A percentile compares a stretch with the other conserved stretches of the same genome.
Evolutionary conservation across 2,329 filamentous ascomycete genomes (phyloP).

Genomic region (Cordyceps cicadae): DNA sequence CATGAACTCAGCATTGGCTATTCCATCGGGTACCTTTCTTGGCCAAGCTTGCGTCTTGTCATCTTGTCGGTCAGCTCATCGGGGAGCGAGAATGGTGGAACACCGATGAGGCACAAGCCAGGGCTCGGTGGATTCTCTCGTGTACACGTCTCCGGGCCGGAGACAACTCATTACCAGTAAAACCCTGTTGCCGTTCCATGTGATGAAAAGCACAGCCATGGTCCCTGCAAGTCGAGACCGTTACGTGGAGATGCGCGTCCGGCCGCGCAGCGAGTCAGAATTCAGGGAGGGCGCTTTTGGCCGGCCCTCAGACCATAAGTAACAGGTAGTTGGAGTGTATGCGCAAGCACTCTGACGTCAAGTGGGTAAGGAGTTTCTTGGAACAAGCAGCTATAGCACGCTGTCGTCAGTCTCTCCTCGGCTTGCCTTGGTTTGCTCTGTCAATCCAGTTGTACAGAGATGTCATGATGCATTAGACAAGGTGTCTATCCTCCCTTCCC

Average conservation of each 20-base stretch:
- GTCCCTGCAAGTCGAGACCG: constrained; percentile 9
- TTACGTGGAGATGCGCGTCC: constrained; percentile 5
- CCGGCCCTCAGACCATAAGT: not conserved
- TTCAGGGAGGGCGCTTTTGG: not conserved
- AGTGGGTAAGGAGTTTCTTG: constrained; percentile 6
- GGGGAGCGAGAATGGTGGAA: not conserved
- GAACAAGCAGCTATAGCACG: not conserved
- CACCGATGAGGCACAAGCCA: not conserved
- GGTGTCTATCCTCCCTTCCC: not conserved
- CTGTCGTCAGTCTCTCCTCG: not conserved
- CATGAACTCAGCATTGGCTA: not conserved
- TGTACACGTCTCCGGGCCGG: no score
- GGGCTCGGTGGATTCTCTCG: not conserved
- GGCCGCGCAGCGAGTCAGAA: constrained; percentile 1
- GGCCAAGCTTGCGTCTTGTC: not conserved
- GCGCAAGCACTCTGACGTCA: constrained; percentile 4
- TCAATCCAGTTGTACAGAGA: not conserved
- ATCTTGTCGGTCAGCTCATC: not conserved
- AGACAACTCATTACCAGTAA: not conserved
- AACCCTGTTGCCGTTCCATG: not conserved
- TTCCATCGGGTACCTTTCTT: not conserved
- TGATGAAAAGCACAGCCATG: not conserved
- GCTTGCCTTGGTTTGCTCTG: not conserved
- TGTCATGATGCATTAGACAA: constrained; percentile 1
- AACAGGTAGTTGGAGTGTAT: not conserved